Evolutionary conservation across 768 basidiomycete species (phyloP).

Genomic region (Nidularia sp.): DNA sequence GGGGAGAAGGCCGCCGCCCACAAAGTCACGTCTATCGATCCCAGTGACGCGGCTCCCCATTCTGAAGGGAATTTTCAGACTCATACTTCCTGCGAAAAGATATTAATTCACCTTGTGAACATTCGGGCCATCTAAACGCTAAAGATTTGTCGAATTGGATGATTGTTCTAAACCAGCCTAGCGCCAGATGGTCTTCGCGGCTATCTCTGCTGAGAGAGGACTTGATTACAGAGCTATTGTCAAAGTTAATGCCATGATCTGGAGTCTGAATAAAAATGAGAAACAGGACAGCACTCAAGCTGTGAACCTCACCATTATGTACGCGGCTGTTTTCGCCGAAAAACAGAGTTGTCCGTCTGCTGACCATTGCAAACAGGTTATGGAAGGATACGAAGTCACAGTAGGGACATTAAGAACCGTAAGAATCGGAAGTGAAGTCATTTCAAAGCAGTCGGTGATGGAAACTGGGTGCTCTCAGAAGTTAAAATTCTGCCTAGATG

Average conservation of each 20-base stretch:
- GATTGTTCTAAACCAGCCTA: conserved; percentile 74
- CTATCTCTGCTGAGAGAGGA: conserved; percentile 25
- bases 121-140: conserved; percentile 41
- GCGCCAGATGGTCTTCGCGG: conserved; percentile 24
- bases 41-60: conserved; percentile 65
- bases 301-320: conserved; percentile 55
- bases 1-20: conserved; percentile 64
- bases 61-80: conserved; percentile 28
- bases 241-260: conserved; percentile 67
- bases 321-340: conserved; percentile 59
- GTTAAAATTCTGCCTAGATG: too few species aligned
- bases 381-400: conserved; percentile 54
- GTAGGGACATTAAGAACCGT: conserved; percentile 57
- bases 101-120: conserved; percentile 37
- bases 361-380: conserved; percentile 65
- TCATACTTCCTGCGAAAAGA: too few species aligned
- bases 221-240: conserved; percentile 47
- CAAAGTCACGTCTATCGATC: conserved; percentile 68
- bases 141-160: conserved; percentile 52
- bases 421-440: conserved; percentile 25
- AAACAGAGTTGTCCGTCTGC: conserved; percentile 70
- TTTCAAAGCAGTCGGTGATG: neutral
- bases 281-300: neutral
- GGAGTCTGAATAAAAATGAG: conserved; percentile 51
- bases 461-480: too few species aligned